A percentile compares a stretch with the other conserved stretches of the same genome.
phyloP scores from a whole-genome alignment of 441 rosid genomes.

The Jatropha multifida region DNA sequence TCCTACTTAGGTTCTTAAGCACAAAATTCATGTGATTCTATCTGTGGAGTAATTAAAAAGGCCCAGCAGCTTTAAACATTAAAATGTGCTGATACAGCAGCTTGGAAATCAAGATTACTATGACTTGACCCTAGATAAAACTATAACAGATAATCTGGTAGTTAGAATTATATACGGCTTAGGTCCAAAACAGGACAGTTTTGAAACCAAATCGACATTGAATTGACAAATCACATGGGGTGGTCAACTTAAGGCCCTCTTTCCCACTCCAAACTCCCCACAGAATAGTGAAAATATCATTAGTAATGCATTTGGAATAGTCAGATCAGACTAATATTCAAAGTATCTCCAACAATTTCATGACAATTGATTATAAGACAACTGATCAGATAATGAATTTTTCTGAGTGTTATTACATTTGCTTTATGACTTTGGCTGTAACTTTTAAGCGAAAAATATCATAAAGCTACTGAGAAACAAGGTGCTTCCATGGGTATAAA shows the following conservation, averaged over 20 bases:
- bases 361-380: neutral
- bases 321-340: neutral
- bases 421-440: neutral
- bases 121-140: neutral
- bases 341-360: neutral
- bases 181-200: neutral
- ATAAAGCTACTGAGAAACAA: neutral
- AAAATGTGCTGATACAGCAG: neutral
- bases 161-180: neutral
- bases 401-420: neutral
- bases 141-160: neutral
- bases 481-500: neutral
- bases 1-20: neutral
- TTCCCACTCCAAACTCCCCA: neutral
- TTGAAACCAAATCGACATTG: neutral
- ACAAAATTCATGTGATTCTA: neutral
- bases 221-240: neutral
- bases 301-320: neutral
- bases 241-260: neutral
- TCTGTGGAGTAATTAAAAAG: neutral
- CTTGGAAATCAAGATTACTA: neutral
- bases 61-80: neutral
- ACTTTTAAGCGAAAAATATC: neutral
- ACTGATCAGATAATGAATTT: neutral
- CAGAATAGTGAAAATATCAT: neutral